Conservation (phyloP, 768 basidiomycete genomes). For the Naematelia encephala region DNA sequence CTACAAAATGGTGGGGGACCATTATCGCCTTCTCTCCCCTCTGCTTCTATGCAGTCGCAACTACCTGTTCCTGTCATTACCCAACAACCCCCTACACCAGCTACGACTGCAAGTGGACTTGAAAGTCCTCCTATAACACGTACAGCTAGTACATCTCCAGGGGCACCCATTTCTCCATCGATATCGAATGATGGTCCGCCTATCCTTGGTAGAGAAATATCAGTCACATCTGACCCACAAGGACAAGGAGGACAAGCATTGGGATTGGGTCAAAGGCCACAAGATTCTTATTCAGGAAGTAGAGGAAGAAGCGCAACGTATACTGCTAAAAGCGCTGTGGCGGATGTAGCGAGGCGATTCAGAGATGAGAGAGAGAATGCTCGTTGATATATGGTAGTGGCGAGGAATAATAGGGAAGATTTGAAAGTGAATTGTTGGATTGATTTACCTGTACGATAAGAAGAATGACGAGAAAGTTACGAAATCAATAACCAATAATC, state of each 20-base stretch:
- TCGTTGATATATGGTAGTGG: background rate
- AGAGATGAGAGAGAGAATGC: constrained; percentile 1
- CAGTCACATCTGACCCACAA: background rate
- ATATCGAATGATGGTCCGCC: constrained; percentile 7
- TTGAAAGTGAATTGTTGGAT: background rate
- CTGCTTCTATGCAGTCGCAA: constrained; percentile 10
- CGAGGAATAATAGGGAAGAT: background rate
- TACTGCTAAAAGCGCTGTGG: constrained; percentile 50
- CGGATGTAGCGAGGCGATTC: constrained; percentile 49
- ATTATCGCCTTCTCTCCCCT: constrained; percentile 3
- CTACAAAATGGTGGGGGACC: constrained; percentile 1
- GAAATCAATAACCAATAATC: too few relatives aligned
- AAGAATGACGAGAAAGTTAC: too few relatives aligned
- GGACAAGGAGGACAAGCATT: background rate
- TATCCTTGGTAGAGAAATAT: background rate
- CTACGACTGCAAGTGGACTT: background rate
- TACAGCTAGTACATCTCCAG: too few relatives aligned
- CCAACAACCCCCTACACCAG: constrained; percentile 31
- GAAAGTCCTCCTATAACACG: background rate
- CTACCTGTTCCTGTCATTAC: constrained; percentile 18
- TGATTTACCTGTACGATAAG: background rate
- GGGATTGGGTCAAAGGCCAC: background rate
- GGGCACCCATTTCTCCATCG: background rate
- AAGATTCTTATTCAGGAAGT: constrained; percentile 2
- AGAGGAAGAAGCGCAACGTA: constrained; percentile 50